Evolutionary conservation across 495 filamentous ascomycete genomes (phyloP), one percentile per base, ranked within the genome.

Genomic region (Aspergillus funiculosus): DNA sequence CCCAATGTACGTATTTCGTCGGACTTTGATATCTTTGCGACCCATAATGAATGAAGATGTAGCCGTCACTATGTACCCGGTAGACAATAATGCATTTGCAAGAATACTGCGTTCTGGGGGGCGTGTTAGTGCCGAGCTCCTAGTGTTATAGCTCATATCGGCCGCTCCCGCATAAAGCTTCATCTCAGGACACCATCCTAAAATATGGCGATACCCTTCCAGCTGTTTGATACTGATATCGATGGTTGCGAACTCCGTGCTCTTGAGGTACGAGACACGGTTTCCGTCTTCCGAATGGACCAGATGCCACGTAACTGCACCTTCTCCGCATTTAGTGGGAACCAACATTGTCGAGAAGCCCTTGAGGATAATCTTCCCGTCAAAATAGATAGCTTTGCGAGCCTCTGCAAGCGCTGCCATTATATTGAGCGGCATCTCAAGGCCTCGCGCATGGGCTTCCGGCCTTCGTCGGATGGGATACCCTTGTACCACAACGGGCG

Each of bases 401-500:
- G 40, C 41, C 6, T 43, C 29, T 11, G 34, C 21, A 3, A 59
- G 42, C n/a, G 13, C 26, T 1, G 43, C 48, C 44, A 57, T 40
- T 9, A 53, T 52, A 11, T 42, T 25, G 1, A 57, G 28, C 13
- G 53, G 28, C 28, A 53, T 50, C 25, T 67, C 63, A 5, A 67
- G 35, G 0, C 63, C 61, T 8, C 15, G 15, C 6, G 36, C 26
- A 6, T 11, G 1, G 3, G 53, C 31, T 8, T 13, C 15, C 28
- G 46, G 27, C n/a, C 53, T 50, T 10, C 34, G 14, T 8, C 18
- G 40, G 8, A 66, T 64, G 1, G 65, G 67, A 42, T 53, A 71
- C 3, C 65, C 65, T 24, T 39, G 45, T 0, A 64, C 65, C 13
- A 68, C 32, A 1, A 68, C 52, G 32, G 63, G 65, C 24, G 60